Base-by-base conservation (phyloP, 306 rosid genomes). In the Quercus parvula region DNA sequence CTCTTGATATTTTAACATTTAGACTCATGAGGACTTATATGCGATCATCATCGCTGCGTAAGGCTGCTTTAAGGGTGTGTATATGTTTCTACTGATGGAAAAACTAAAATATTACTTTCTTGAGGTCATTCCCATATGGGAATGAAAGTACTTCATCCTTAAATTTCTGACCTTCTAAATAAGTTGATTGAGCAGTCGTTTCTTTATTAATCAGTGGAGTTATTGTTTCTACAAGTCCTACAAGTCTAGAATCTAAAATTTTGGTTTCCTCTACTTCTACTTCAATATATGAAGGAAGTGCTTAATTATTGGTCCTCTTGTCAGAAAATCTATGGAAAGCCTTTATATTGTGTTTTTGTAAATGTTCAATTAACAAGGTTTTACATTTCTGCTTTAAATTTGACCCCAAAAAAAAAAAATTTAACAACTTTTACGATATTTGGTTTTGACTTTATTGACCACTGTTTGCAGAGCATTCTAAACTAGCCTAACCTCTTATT, bases 1-100 rank as follows among this genome's bases (percentile, higher is more conserved):
- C 98, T 12, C 91, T 96, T 17, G 99, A 96, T 87, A 87, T 90
- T 84, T 83, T 91, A 82, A 85, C 89, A 83, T 93, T 96, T 78
- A 93, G 88, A 82, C 94, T 96, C 76, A 90, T 91, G 97, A 96
- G 88, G 89, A 73, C 77, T 78, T 93, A 93, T 75, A 79, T 96
- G 88, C 92, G 92, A 81, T 96, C 99, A 18, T 93, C 99, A 58
- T 89, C 98, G 82, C 85, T 96, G 90, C 98, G 98, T 61, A 96
- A 93, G 89, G 96, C 98, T 88, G 99, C 99, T 75, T 88, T 96
- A 87, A 90, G 91, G 99, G 99, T 96, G 79, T 20, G 94, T 89
- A 62, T 72, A 46, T 69, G 46, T 74, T 81, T 38, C 70, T 81
- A 67, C 75, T 56, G 74, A 59, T 31, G 6, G 72, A 73, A 71